Base-by-base conservation (phyloP, 208 protist species). In the Crithidia sp. region DNA sequence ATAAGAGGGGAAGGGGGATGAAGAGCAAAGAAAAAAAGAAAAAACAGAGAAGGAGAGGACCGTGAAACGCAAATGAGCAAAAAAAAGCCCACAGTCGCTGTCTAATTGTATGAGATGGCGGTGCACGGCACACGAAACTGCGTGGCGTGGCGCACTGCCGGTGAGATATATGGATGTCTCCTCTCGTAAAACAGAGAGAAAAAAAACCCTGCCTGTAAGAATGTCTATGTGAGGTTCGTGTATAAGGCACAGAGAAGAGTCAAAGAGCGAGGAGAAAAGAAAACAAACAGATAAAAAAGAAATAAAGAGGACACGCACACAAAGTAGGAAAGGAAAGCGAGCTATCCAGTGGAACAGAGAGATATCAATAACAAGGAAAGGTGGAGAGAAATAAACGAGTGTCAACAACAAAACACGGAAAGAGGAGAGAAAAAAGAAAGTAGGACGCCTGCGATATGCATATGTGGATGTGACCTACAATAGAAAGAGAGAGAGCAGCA, bases 231-330 rank as follows among this genome's bases (percentile, higher is more conserved):
- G 19, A 52, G 45, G 6, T 7, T 19, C 5, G 39, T 14, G 9
- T 37, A 45, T 39, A 62, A 53, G 41, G 4, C 3, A 44, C 65
- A 61, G 19, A 16, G 37, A 19, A 40, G 40, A 39, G 41, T 69
- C 41, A 64, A 68, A 45, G 41, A 63, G 5, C 16, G 49, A 49
- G 44, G n/a, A 59, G 3, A 63, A 17, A 16, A 47, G 17, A 44
- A 50, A 71, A 58, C 41, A 76, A 54, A 52, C 17, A 62, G 13
- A 19, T 61, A 59, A 63, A 70, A 69, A 68, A 76, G 19, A 66
- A 71, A 79, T 66, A 79, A 64, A 50, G 44, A 82, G 45, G 9
- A 49, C 45, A 49, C 45, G 45, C 45, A 49, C 45, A 13, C 57
- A 61, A 37, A 28, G 54, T 37, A 39, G 19, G 28, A 28, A 28